Evolutionary conservation across 768 basidiomycete species (phyloP).

Genomic region (Russula compacta): DNA sequence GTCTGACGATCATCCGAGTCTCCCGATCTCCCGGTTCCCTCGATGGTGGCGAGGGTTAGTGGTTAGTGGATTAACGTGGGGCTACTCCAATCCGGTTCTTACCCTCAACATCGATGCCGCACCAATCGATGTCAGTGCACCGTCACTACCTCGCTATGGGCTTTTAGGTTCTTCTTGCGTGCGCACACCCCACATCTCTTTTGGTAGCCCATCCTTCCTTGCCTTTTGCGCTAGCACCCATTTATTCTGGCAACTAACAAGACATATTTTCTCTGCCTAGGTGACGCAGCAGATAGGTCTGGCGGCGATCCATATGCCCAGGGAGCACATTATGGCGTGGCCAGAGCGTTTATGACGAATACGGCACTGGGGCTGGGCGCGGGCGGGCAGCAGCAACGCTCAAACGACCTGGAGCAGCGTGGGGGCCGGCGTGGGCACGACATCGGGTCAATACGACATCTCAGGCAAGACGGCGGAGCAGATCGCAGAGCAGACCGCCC

Average conservation of each 20-base stretch:
- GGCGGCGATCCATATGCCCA: not conserved
- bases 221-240: not conserved
- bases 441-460: not conserved
- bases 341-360: not conserved
- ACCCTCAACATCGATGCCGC: not conserved
- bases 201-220: no score
- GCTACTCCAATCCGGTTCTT: not conserved
- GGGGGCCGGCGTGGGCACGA: not conserved
- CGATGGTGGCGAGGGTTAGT: no score
- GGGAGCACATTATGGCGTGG: not conserved
- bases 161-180: not conserved
- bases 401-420: not conserved
- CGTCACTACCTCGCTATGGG: not conserved
- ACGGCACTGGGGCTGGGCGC: not conserved
- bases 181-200: no score
- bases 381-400: not conserved
- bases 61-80: no score
- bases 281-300: not conserved
- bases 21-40: no score
- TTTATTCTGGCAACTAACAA: no score
- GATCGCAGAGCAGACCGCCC: not conserved
- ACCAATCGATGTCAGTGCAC: not conserved
- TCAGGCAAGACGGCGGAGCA: not conserved
- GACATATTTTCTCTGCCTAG: not conserved
- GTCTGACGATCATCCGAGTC: no score